Evolutionary conservation across 129 eudicot genomes (phyloP), one percentile per base, ranked within the genome.

Genomic region (Smallanthus sonchifolius): DNA sequence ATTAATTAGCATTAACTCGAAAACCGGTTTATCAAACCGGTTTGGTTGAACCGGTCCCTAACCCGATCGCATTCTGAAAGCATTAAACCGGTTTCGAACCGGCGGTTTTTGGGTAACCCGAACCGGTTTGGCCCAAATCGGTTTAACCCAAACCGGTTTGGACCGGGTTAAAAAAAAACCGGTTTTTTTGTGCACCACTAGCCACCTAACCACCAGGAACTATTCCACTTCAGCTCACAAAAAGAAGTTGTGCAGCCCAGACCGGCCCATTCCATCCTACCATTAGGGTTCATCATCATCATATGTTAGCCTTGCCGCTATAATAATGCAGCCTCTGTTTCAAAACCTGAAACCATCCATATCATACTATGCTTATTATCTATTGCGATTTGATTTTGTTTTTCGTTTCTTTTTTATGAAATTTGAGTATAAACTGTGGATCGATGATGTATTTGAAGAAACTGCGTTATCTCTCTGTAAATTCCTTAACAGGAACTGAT

Each of bases 401-500:
- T 8, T 3, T 7, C 36, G 0, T 0, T 55, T 55, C 7, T 52
- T 52, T 54, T 19, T 9, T 54, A 13, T 7, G n/a, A n/a, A n/a
- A 2, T 8, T 55, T 19, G 14, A 13, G 36, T 10, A 28, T 9
- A 10, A 7, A 30, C 5, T 11, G 4, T 8, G 57, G 77, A 70
- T 70, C 80, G 3, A 70, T 75, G 77, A 62, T 69, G 77, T 75
- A 3, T 24, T 2, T 38, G 67, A 70, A 63, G 64, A 55, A 70
- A 74, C 81, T 79, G 87, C 84, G 83, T 83, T 83, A 79, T 79
- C 84, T 83, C 59, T 84, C 87, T 80, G 87, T 73, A n/a, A 83
- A 57, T 44, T 80, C 87, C 82, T 57, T 56, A n/a, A 44, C 0
- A 9, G 85, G 81, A 76, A 14, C 67, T 81, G 85, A 81, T 64